Conservation (phyloP, 2,329 filamentous ascomycete species). For the Colletotrichum sp. region DNA sequence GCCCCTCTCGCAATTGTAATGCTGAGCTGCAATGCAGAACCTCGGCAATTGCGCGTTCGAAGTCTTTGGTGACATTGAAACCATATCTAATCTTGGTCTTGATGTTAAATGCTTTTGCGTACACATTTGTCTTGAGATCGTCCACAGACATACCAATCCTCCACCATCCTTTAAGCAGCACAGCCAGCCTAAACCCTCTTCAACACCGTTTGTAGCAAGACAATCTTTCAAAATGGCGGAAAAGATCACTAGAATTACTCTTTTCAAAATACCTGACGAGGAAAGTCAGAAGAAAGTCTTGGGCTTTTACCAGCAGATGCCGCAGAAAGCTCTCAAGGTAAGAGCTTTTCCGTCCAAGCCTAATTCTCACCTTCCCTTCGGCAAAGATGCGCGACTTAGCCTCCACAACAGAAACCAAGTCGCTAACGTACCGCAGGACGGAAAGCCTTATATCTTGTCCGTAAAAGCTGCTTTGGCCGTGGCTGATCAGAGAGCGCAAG, state of each 20-base stretch:
- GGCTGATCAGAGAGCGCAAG: conserved; percentile 59
- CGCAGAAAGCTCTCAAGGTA: conserved; percentile 35
- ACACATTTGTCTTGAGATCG: not conserved
- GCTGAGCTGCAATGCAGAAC: not conserved
- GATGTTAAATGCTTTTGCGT: not conserved
- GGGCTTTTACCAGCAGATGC: conserved; percentile 35
- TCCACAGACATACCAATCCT: not conserved
- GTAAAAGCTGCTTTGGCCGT: conserved; percentile 53
- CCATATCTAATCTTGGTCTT: not conserved
- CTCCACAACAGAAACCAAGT: not conserved
- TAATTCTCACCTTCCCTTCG: not conserved
- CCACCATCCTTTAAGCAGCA: not conserved
- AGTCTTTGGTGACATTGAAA: not conserved
- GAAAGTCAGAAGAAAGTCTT: conserved; percentile 35
- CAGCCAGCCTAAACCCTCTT: not conserved
- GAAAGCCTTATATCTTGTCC: conserved; percentile 63
- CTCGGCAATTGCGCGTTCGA: not conserved
- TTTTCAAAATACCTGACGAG: conserved; percentile 40
- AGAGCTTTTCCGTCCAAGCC: fast-evolving
- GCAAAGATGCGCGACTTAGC: not conserved
- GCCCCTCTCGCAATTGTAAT: not conserved
- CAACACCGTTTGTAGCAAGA: not conserved
- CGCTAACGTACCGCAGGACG: conserved; percentile 48
- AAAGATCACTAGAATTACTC: conserved; percentile 33
- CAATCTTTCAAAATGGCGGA: not conserved